Evolutionary conservation across 208 protist genomes (phyloP).

Genomic region (Leishmania lainsoni): DNA sequence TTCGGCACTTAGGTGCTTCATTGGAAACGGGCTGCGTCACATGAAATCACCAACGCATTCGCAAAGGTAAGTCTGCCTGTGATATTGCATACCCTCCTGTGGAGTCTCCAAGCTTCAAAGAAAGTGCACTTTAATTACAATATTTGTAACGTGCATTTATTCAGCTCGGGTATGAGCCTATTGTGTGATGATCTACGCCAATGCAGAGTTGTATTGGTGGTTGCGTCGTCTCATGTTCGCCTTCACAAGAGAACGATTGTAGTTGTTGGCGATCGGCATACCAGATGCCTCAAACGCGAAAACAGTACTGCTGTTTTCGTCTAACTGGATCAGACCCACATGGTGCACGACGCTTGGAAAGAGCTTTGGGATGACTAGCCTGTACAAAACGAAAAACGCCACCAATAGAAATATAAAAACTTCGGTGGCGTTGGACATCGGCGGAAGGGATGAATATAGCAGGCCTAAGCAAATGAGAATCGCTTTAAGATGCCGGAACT

Average conservation of each 20-base stretch:
- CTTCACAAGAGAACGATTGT: constrained; percentile 43
- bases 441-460: not conserved
- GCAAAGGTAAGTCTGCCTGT: not conserved
- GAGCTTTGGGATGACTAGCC: constrained; percentile 44
- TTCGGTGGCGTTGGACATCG: constrained; percentile 15
- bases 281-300: constrained; percentile 39
- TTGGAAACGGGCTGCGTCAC: not conserved
- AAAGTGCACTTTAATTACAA: not conserved
- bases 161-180: not conserved
- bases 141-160: not conserved
- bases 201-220: constrained; percentile 38
- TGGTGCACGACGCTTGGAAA: constrained; percentile 40
- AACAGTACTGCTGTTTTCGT: constrained; percentile 27
- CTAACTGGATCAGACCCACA: constrained; percentile 31
- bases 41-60: not conserved
- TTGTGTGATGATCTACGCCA: constrained; percentile 25
- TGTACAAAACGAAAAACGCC: constrained; percentile 42
- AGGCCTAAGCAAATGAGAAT: not conserved
- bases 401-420: constrained; percentile 27
- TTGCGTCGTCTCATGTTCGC: constrained; percentile 39
- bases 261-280: constrained; percentile 38
- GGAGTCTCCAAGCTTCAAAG: no score
- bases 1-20: no score
- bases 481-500: not conserved
- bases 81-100: not conserved